Percentiles rank a stretch among this genome's conserved stretches.
phyloP scores from a whole-genome alignment of 2,329 filamentous ascomycete genomes.

The Xylogone sp. region DNA sequence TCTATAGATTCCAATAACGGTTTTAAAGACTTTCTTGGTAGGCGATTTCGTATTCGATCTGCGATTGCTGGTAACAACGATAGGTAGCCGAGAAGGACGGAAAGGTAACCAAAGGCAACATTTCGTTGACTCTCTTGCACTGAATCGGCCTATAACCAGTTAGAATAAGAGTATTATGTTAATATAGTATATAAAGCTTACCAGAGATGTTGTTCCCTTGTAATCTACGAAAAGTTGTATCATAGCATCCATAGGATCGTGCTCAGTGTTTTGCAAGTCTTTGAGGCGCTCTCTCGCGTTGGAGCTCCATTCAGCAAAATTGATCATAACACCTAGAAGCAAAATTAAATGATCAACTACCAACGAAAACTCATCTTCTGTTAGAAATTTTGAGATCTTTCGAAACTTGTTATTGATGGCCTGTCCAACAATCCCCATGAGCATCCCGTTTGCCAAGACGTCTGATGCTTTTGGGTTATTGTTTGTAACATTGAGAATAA shows the following conservation, averaged over 20 bases:
- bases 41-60: conserved; percentile 33
- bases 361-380: conserved; percentile 44
- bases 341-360: conserved; percentile 71
- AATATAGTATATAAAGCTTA: conserved; percentile 38
- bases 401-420: conserved; percentile 50
- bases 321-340: conserved; percentile 79
- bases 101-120: conserved; percentile 82
- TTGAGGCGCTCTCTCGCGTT: conserved; percentile 51
- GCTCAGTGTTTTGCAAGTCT: conserved; percentile 29
- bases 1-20: conserved; percentile 53
- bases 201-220: conserved; percentile 62
- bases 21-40: conserved; percentile 43
- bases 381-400: conserved; percentile 43
- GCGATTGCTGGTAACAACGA: conserved; percentile 53
- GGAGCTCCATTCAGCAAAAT: conserved; percentile 76
- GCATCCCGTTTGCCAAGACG: conserved; percentile 59
- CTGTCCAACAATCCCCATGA: conserved; percentile 45
- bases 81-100: conserved; percentile 78
- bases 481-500: conserved; percentile 85
- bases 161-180: no score
- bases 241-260: conserved; percentile 53
- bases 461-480: conserved; percentile 67
- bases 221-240: conserved; percentile 65
- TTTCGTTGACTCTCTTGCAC: conserved; percentile 73
- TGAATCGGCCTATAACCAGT: conserved; percentile 58